Evolutionary conservation across 495 filamentous ascomycete species (phyloP).

Genomic region (Mytilinidion resinicola): DNA sequence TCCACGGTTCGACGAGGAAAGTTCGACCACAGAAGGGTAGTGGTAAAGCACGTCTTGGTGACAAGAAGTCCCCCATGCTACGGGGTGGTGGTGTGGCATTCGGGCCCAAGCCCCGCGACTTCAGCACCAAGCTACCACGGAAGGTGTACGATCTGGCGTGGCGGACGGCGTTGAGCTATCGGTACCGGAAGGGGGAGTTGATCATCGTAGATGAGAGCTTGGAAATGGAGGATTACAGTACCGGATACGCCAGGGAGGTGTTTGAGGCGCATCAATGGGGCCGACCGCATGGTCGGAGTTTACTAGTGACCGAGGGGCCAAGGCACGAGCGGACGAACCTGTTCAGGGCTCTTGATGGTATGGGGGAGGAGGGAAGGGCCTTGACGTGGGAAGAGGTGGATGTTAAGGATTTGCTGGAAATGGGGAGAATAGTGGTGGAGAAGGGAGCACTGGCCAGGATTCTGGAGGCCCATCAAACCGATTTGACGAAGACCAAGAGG

Average conservation of each 20-base stretch:
- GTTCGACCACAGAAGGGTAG: slow-evolving; percentile 77
- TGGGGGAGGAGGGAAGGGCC: slow-evolving; percentile 61
- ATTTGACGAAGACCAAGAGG: slow-evolving; percentile 43
- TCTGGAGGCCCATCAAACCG: slow-evolving; percentile 66
- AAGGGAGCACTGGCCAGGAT: slow-evolving; percentile 69
- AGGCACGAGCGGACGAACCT: slow-evolving; percentile 46
- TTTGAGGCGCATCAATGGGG: slow-evolving; percentile 70
- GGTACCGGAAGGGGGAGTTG: slow-evolving; percentile 79
- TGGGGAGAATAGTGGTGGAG: slow-evolving; percentile 81
- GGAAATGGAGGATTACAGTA: slow-evolving; percentile 44
- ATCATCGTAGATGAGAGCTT: slow-evolving; percentile 70
- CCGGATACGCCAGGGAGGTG: slow-evolving; percentile 43
- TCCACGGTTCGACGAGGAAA: slow-evolving; percentile 75
- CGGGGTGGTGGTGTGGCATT: slow-evolving; percentile 78
- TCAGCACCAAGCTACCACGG: slow-evolving; percentile 69
- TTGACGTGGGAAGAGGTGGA: slow-evolving; percentile 69
- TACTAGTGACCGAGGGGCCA: slow-evolving; percentile 60
- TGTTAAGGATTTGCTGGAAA: slow-evolving; percentile 87
- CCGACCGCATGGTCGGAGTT: slow-evolving; percentile 59
- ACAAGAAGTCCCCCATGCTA: slow-evolving; percentile 75
- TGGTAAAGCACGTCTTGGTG: slow-evolving; percentile 71
- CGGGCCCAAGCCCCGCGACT: slow-evolving; percentile 85
- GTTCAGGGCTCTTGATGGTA: slow-evolving; percentile 51
- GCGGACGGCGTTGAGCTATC: slow-evolving; percentile 88
- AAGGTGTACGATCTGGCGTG: slow-evolving; percentile 96